Evolutionary conservation across 352 stramenopile species (phyloP), one percentile per base, ranked within the genome.

Genomic region (Globisporangium megalacanthum): DNA sequence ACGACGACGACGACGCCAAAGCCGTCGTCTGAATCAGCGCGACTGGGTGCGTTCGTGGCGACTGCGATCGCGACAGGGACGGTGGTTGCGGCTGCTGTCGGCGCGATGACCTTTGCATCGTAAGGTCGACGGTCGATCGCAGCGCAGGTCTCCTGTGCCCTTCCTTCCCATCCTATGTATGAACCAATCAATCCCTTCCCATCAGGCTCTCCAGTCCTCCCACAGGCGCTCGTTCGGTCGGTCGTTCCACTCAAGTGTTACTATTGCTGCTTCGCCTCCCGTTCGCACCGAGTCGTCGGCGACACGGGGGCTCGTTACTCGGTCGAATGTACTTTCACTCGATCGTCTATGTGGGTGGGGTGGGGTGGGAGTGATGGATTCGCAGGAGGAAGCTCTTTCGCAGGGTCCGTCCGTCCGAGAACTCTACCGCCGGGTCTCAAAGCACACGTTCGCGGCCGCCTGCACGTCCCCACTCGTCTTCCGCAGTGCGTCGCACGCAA

Each of bases 371-470:
- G 2, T 13, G 35, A 39, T 8, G 2, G 6, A 13, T 8, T 8
- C 10, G 35, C 7, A 13, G 35, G 35, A 39, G 35, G 35, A 8
- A 13, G 35, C 7, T 39, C 7, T n/a, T n/a, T 8, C 35, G 35
- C 10, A 13, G 35, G 44, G 36, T 39, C 46, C 47, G 36, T 39
- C 46, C 47, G 25, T 29, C 25, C 25, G 25, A 29, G 25, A 29
- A 29, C 25, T 29, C 61, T 59, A 58, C 53, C 51, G 54, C 42
- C 47, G 54, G 54, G 58, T 65, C 58, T 89, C 79, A 35, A 89
- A 87, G 65, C 79, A 89, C 55, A 79, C 68, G 66, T 86, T 87
- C 14, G 72, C 77, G 35, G 81, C 81, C 6, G 72, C 75, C 56
- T 88, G 77, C 7, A 89, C 73, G 54, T 89, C 74, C 7, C 81